Conservation (phyloP, 164 flowering plant species). For the Houttuynia cordata region DNA sequence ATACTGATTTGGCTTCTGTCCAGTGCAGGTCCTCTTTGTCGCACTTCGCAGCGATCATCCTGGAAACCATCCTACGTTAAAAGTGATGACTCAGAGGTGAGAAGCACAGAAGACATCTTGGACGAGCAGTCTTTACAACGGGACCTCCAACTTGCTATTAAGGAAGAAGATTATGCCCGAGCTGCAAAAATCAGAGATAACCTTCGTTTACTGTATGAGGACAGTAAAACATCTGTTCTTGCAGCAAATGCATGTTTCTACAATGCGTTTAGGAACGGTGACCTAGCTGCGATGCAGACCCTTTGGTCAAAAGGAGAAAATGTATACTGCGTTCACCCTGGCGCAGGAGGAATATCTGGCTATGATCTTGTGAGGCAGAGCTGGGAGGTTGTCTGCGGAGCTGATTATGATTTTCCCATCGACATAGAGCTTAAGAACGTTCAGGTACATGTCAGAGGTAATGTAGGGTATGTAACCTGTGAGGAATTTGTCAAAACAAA, state of each 20-base stretch:
- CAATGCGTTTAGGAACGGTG: slow-evolving; percentile 61
- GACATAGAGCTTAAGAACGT: slow-evolving; percentile 62
- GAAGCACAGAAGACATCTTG: slow-evolving; percentile 42
- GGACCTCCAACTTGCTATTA: slow-evolving; percentile 60
- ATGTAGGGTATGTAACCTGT: slow-evolving; percentile 71
- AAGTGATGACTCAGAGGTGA: slow-evolving; percentile 45
- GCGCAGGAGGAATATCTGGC: slow-evolving; percentile 33
- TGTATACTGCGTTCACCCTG: slow-evolving; percentile 43
- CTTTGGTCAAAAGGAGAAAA: slow-evolving; percentile 63
- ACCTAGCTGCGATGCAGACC: slow-evolving; percentile 25
- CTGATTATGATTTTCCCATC: slow-evolving; percentile 73
- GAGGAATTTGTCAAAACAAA: slow-evolving; percentile 75
- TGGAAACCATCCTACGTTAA: slow-evolving; percentile 25
- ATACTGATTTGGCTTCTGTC: slow-evolving; percentile 6
- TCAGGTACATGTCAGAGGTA: slow-evolving; percentile 67
- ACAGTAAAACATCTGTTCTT: slow-evolving; percentile 60
- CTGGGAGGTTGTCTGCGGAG: slow-evolving; percentile 76
- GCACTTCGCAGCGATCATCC: slow-evolving; percentile 12
- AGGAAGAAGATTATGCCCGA: slow-evolving; percentile 62
- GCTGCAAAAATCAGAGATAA: slow-evolving; percentile 86
- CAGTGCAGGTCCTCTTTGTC: slow-evolving; percentile 31
- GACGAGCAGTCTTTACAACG: slow-evolving; percentile 55
- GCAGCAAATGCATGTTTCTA: slow-evolving; percentile 76
- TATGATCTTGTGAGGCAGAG: slow-evolving; percentile 77
- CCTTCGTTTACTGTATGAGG: slow-evolving; percentile 55